Percentiles rank a stretch among this genome's conserved stretches.
phyloP scores from a whole-genome alignment of 768 basidiomycete species.

The Mycena epipterygia region DNA sequence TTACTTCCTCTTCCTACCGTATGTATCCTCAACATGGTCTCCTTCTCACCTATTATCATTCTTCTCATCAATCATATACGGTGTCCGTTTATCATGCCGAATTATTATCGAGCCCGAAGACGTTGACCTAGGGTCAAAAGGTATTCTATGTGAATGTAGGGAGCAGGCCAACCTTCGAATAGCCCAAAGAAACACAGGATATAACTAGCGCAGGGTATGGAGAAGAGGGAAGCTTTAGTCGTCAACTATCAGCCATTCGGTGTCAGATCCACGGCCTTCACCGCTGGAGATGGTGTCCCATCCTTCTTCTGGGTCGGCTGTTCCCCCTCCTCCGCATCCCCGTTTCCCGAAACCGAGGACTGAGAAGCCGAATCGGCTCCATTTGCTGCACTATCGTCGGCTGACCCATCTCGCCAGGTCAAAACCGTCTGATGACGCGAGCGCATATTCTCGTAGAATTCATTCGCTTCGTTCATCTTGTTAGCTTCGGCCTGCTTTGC shows the following conservation, averaged over 20 bases:
- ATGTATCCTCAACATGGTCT: conserved; percentile 42
- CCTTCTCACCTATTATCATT: conserved; percentile 28
- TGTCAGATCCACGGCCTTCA: conserved; percentile 83
- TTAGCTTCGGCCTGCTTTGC: conserved; percentile 94
- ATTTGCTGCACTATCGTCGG: conserved; percentile 44
- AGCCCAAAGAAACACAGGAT: conserved; percentile 30
- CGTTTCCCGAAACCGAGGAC: conserved; percentile 77
- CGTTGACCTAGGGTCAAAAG: conserved; percentile 17
- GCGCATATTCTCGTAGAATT: conserved; percentile 91
- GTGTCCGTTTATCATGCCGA: conserved; percentile 14
- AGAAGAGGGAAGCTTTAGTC: conserved; percentile 44
- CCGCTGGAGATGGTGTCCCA: conserved; percentile 79
- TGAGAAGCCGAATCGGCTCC: conserved; percentile 48
- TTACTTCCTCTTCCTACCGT: conserved; percentile 38
- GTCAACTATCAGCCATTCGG: conserved; percentile 91
- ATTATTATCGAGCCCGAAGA: conserved; percentile 22
- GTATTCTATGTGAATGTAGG: conserved; percentile 22
- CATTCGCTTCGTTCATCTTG: conserved; percentile 94
- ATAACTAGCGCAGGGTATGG: conserved; percentile 52
- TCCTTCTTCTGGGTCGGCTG: conserved; percentile 69
- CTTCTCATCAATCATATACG: conserved; percentile 15
- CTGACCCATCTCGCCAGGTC: conserved; percentile 66
- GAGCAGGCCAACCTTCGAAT: no score
- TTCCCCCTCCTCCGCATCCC: conserved; percentile 64
- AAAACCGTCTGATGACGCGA: conserved; percentile 75